phyloP scores from a whole-genome alignment of 2,329 filamentous ascomycete species.

The Ceratocystis harringtonii region DNA sequence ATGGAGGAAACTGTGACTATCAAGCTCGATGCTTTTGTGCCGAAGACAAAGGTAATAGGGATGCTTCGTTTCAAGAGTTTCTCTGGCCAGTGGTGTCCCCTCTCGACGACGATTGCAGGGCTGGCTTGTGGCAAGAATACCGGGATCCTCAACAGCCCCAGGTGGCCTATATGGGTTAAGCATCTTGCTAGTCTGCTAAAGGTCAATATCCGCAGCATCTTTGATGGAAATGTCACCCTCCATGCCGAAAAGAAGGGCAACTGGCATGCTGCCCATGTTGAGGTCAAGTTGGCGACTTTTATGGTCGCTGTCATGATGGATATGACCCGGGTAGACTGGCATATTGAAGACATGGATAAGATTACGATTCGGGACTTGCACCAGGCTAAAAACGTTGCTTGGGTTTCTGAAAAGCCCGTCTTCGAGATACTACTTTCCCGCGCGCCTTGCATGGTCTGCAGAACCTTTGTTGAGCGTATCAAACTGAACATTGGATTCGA shows the following conservation, averaged over 20 bases:
- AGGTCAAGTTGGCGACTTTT: slow-evolving; percentile 28
- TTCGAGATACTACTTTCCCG: slow-evolving; percentile 16
- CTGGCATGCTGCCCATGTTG: slow-evolving; percentile 26
- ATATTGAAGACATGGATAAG: not conserved
- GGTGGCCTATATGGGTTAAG: slow-evolving; percentile 25
- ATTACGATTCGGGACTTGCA: not conserved
- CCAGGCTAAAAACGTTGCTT: not conserved
- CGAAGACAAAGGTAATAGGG: not conserved
- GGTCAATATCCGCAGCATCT: slow-evolving; percentile 22
- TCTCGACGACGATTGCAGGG: slow-evolving; percentile 1
- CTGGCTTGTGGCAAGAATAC: not conserved
- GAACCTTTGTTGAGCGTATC: slow-evolving; percentile 11
- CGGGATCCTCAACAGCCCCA: slow-evolving; percentile 21
- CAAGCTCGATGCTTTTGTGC: not conserved
- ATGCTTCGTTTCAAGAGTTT: not conserved
- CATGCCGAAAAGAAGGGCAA: slow-evolving; percentile 5
- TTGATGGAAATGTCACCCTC: not conserved
- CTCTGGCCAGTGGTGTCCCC: not conserved
- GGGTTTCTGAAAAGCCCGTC: not conserved
- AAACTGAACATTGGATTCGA: not conserved
- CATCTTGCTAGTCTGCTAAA: slow-evolving; percentile 22
- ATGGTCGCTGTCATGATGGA: slow-evolving; percentile 20
- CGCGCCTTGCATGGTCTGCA: slow-evolving; percentile 9
- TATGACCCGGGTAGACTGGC: not conserved
- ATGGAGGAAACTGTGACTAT: not conserved